Conservation (phyloP, 2,329 filamentous ascomycete genomes). For the Aspergillus piperis region DNA sequence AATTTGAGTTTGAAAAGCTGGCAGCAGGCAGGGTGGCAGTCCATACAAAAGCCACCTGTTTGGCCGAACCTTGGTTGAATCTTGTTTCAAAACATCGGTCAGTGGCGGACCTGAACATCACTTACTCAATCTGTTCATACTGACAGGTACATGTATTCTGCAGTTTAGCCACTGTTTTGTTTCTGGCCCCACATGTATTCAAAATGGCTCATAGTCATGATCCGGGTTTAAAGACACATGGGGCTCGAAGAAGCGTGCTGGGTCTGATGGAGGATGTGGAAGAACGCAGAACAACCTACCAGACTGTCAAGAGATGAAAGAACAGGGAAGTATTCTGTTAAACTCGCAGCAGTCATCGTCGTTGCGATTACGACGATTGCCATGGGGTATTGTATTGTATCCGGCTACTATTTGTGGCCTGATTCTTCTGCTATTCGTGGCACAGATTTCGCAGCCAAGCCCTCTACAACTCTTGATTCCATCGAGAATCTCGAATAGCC, state of each 20-base stretch:
- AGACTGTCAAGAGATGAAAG: neutral
- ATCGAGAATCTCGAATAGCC: neutral
- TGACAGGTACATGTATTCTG: neutral
- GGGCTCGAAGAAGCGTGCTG: neutral
- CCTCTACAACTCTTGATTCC: neutral
- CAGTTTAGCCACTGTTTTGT: neutral
- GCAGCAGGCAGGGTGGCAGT: neutral
- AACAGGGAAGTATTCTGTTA: neutral
- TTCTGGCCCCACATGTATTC: neutral
- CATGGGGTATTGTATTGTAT: constrained; percentile 14
- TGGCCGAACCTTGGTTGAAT: neutral
- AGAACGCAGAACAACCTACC: too few species aligned
- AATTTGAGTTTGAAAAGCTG: neutral
- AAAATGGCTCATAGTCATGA: neutral
- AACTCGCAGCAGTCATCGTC: neutral
- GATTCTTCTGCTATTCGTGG: constrained; percentile 18
- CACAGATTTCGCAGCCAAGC: constrained; percentile 8
- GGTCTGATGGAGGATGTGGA: neutral
- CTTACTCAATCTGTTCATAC: neutral
- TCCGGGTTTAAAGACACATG: neutral
- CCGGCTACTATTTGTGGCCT: constrained; percentile 20
- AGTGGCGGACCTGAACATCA: neutral
- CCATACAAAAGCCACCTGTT: neutral
- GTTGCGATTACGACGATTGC: neutral
- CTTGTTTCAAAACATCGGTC: neutral